Base-by-base conservation (phyloP, 768 basidiomycete species). In the Mycena floridula region DNA sequence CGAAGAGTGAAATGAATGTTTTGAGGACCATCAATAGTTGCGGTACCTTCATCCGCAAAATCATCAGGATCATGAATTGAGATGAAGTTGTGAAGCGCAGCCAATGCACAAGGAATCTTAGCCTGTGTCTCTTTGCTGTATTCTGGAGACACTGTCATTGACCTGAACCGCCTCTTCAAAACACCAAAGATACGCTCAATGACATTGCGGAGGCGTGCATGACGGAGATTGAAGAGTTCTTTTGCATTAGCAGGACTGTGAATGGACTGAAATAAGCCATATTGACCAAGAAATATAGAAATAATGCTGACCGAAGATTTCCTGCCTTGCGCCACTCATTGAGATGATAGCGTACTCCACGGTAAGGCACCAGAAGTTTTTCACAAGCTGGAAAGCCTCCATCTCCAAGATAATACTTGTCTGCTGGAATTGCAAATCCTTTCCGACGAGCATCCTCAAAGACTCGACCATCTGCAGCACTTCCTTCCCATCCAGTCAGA, bases 161-260 rank as follows among this genome's bases (percentile, higher is more conserved):
- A 40, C n/a, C 25, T 40, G 43, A 57, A 61, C 9, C 48, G 26
- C 18, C 38, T 21, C 38, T 50, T 62, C 16, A 60, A 43, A 1
- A 63, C 58, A 2, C 62, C 64, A 42, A 49, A 56, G 11, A 57
- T 56, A 8, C 40, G 45, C 45, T 59, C 58, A 47, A 63, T 50
- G 20, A 57, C 50, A 48, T 62, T 63, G 5, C 54, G 40, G n/a
- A 44, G 46, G 24, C 45, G 52, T 8, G 54, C 46, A 44, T 63
- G 57, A 8, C 52, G 45, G 6, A 61, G 50, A 44, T 59, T 63
- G 44, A 56, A 59, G 2, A 61, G 36, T 47, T 62, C 57, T 44
- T 62, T 42, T 7, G 49, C 26, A 22, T 50, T 53, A 38, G 44
- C 21, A 5, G 57, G 61, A 35, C 59, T 45, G 25, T 38, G 11